Evolutionary conservation across 2,329 filamentous ascomycete species (phyloP), one percentile per base, ranked within the genome.

Genomic region (Fusarium vanettenii): DNA sequence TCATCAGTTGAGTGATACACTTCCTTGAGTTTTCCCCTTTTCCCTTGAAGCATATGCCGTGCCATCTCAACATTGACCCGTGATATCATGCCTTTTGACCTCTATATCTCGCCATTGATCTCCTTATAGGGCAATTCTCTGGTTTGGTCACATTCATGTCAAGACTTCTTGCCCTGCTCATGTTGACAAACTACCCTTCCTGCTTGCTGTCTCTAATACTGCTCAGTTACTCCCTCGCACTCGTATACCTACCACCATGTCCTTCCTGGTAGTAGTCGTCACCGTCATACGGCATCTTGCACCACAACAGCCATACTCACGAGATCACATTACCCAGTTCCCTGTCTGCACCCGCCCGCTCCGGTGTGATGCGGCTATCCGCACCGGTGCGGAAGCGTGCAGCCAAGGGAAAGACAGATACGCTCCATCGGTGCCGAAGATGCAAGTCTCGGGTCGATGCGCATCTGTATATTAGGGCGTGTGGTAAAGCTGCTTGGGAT

Each of bases 391-490:
- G 61, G 66, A 29, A 56, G n/a, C 39, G 25, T 60, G 67, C 60
- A 25, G 50, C 35, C 10, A 11, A 35, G 57, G n/a, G 41, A n/a
- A 18, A 35, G 60, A 68, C 45, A 59, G 45, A 52, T 48, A 65
- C 56, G 56, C 66, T 64, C 62, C 22, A 73, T 75, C 66, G 72
- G 66, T 73, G 62, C 63, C 66, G 48, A 62, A 31, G 20, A 45
- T 73, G 69, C 62, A 68, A 60, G 69, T 73, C 50, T 75, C 72
- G 69, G 72, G 59, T 72, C 59, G n/a, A 31, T 48, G 43, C 43
- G 41, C 43, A 8, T 48, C 22, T 25, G 22, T 48, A 18, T 16
- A 48, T 27, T 27, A 25, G 43, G 43, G 43, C 10, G 45, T 52
- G 48, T 27, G n/a, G 25, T 29, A 22, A 27, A 18, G 37, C 37